Conservation (phyloP, 345 rosid genomes). For the Sapria himalayana region DNA sequence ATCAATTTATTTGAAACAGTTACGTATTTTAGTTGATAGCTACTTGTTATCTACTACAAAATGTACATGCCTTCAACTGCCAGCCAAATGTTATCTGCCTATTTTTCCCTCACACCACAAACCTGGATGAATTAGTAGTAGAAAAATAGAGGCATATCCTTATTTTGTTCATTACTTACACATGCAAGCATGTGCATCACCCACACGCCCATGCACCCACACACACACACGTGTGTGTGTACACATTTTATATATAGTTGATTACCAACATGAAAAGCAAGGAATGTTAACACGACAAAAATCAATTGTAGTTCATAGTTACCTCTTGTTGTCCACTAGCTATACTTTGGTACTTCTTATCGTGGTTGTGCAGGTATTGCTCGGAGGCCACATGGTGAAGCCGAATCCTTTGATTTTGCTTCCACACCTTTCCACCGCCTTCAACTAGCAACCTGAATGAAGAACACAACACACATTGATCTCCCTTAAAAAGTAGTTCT, state of each 20-base stretch:
- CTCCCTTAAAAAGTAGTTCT: not conserved
- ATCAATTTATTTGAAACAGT: too few species aligned
- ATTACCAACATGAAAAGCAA: too few species aligned
- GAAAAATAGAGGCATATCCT: too few species aligned
- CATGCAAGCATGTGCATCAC: not conserved
- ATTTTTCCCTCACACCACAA: slow-evolving; percentile 71
- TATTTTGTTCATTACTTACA: too few species aligned
- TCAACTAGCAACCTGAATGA: slow-evolving; percentile 56
- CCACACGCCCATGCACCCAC: not conserved
- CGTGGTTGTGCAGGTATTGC: slow-evolving; percentile 87
- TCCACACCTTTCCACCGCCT: slow-evolving; percentile 89
- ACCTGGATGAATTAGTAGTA: too few species aligned
- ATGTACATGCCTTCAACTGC: slow-evolving; percentile 94
- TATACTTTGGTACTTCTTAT: slow-evolving; percentile 80
- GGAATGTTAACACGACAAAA: not conserved
- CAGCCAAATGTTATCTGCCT: slow-evolving; percentile 72
- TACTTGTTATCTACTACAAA: too few species aligned
- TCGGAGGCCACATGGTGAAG: slow-evolving; percentile 89
- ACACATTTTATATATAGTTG: not conserved
- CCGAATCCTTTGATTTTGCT: slow-evolving; percentile 75
- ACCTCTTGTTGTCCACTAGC: slow-evolving; percentile 99
- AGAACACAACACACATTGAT: not conserved
- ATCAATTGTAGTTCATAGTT: slow-evolving; percentile 6
- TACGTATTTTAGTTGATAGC: too few species aligned
- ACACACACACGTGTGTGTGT: too few species aligned